These are phyloP conservation scores for Scopulariopsis brevicaulis DNA, from an alignment of 2,329 filamentous ascomycete species.

Conservation along the genomic window DNA sequence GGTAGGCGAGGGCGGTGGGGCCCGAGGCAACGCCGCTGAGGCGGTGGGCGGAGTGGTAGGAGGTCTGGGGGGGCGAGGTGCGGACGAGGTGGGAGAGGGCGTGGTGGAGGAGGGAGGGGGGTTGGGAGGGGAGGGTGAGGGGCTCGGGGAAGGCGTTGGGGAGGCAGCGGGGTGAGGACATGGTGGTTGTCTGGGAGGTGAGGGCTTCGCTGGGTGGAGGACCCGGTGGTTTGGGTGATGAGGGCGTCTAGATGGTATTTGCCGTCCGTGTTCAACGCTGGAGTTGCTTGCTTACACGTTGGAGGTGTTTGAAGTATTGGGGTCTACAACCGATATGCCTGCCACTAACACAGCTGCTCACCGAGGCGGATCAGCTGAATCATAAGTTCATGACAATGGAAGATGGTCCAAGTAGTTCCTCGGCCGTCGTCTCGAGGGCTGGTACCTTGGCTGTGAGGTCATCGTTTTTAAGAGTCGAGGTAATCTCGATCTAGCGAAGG, in stretches of 20 bases:
- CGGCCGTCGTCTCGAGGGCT: no score
- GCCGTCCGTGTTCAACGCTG: neutral
- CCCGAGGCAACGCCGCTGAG: constrained; percentile 37
- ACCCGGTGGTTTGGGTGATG: neutral
- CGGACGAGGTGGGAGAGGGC: constrained; percentile 24
- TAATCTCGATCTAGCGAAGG: no score
- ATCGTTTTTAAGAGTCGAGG: no score
- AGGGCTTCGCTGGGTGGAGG: neutral
- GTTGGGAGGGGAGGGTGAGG: constrained; percentile 15
- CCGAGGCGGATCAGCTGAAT: neutral
- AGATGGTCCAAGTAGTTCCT: neutral
- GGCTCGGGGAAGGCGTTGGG: constrained; percentile 17
- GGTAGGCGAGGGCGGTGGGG: constrained; percentile 42
- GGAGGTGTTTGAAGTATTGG: neutral
- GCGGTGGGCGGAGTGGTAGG: constrained; percentile 14
- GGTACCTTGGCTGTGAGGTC: no score
- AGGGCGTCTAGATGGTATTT: neutral
- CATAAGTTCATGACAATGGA: neutral
- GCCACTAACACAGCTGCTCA: neutral
- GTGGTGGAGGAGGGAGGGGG: constrained; percentile 16
- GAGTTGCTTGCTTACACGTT: no score
- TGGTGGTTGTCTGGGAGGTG: neutral
- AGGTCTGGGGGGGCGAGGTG: constrained; percentile 21
- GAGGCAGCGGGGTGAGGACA: constrained; percentile 14
- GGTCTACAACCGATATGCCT: neutral